phyloP scores from a whole-genome alignment of 768 basidiomycete genomes.

The Mycena polygramma region DNA sequence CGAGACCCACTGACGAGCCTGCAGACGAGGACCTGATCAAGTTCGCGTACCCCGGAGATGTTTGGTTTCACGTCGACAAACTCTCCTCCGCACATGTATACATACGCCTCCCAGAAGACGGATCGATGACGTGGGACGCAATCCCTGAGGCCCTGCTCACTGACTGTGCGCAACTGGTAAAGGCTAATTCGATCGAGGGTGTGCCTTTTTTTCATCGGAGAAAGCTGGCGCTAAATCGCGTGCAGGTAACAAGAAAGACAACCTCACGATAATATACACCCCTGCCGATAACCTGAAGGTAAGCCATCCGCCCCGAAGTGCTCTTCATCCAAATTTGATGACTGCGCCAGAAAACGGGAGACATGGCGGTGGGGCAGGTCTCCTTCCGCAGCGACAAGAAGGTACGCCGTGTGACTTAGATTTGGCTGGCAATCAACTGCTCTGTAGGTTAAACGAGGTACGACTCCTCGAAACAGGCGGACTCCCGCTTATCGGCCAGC shows the following conservation, averaged over 20 bases:
- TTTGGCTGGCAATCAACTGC: background rate
- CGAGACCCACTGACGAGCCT: background rate
- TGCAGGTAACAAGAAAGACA: conserved; percentile 97
- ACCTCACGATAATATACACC: conserved; percentile 94
- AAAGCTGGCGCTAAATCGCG: background rate
- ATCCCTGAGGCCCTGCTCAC: conserved; percentile 83
- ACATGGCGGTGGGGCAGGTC: conserved; percentile 97
- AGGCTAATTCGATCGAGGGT: conserved; percentile 99
- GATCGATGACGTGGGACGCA: conserved; percentile 82
- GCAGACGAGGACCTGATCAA: conserved; percentile 96
- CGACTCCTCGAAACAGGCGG: conserved; percentile 6
- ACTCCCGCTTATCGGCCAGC: conserved; percentile 5
- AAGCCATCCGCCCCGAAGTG: conserved; percentile 25
- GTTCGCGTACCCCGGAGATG: conserved; percentile 90
- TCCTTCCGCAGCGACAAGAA: conserved; percentile 93
- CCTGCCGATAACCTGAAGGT: conserved; percentile 95
- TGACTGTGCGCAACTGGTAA: conserved; percentile 96
- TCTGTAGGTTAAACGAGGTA: conserved; percentile 84
- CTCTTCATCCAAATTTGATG: background rate
- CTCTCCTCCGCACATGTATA: conserved; percentile 98
- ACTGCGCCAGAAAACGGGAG: conserved; percentile 87
- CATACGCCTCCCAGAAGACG: conserved; percentile 83
- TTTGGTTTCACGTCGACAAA: conserved; percentile 99
- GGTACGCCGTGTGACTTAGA: conserved; percentile 54
- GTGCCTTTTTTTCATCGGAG: conserved; percentile 2